Evolutionary conservation across 306 rosid species (phyloP).

Genomic region (Gastrolobium villosum): DNA sequence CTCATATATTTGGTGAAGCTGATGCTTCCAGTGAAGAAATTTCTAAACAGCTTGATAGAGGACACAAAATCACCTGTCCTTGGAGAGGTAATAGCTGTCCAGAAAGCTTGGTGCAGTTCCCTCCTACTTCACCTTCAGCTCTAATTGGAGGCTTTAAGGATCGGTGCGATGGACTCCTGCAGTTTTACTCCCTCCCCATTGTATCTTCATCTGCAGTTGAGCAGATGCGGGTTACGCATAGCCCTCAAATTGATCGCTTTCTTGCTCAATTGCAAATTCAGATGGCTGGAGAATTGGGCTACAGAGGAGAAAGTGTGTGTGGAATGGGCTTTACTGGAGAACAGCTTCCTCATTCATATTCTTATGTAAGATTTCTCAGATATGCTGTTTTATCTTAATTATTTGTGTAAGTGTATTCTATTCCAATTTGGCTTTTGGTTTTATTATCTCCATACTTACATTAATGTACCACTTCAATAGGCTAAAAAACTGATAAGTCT

Average conservation of each 20-base stretch:
- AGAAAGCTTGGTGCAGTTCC: slow-evolving; percentile 98
- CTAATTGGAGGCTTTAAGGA: slow-evolving; percentile 96
- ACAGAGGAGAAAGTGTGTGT: slow-evolving; percentile 68
- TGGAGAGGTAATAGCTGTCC: slow-evolving; percentile 99
- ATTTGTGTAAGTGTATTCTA: slow-evolving; percentile 29
- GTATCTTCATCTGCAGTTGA: slow-evolving; percentile 79
- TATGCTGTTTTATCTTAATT: slow-evolving; percentile 16
- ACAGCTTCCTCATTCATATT: slow-evolving; percentile 70
- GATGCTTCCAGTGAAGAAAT: slow-evolving; percentile 78
- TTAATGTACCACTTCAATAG: slow-evolving; percentile 56
- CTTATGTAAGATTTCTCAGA: slow-evolving; percentile 63
- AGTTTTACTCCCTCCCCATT: slow-evolving; percentile 82
- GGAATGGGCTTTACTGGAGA: slow-evolving; percentile 75
- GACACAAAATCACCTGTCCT: slow-evolving; percentile 84
- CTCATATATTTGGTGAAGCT: slow-evolving; percentile 56
- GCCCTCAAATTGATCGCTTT: slow-evolving; percentile 76
- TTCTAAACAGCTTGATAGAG: slow-evolving; percentile 83
- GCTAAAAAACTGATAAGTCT: slow-evolving; percentile 93
- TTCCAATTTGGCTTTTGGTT: slow-evolving; percentile 32
- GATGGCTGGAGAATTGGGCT: slow-evolving; percentile 71
- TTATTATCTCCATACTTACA: slow-evolving; percentile 41
- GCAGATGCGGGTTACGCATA: slow-evolving; percentile 75
- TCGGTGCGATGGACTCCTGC: slow-evolving; percentile 96
- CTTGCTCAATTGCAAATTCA: slow-evolving; percentile 64
- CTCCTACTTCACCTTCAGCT: slow-evolving; percentile 94